Conservation (phyloP, 495 filamentous ascomycete species). For the Neohortaea acidophila region DNA sequence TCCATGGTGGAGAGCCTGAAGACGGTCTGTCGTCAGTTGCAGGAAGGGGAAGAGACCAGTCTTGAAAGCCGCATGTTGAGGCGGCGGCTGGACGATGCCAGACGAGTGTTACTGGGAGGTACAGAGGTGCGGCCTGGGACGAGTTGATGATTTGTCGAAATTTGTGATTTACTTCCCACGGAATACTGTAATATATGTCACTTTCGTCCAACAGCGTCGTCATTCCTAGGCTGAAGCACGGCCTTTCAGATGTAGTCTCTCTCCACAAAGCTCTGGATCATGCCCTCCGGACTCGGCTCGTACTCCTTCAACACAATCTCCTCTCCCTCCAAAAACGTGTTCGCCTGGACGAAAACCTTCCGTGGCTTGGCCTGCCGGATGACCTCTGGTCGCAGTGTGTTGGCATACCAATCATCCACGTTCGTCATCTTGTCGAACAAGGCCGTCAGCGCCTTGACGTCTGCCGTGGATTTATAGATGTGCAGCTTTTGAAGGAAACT, state of each 20-base stretch:
- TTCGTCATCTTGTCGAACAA: slow-evolving; percentile 71
- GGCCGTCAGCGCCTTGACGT: slow-evolving; percentile 54
- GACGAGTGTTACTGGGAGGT: slow-evolving; percentile 51
- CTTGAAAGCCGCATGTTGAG: slow-evolving; percentile 48
- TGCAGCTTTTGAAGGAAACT: slow-evolving; percentile 84
- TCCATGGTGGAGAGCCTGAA: slow-evolving; percentile 58
- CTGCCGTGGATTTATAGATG: slow-evolving; percentile 81
- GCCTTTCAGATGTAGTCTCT: slow-evolving; percentile 36
- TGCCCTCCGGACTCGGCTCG: slow-evolving; percentile 65
- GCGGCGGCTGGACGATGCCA: slow-evolving; percentile 56
- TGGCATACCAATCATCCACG: slow-evolving; percentile 68
- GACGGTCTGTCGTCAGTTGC: slow-evolving; percentile 50
- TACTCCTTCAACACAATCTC: slow-evolving; percentile 76
- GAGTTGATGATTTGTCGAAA: no score
- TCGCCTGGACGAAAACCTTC: slow-evolving; percentile 93
- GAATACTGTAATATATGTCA: no score
- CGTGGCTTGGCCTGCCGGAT: slow-evolving; percentile 75
- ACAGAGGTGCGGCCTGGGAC: slow-evolving; percentile 19
- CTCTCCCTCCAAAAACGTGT: slow-evolving; percentile 54
- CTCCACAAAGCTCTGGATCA: slow-evolving; percentile 85
- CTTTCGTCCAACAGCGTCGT: no score
- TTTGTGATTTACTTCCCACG: no score
- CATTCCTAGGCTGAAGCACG: no score
- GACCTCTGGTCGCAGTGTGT: slow-evolving; percentile 61
- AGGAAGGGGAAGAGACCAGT: slow-evolving; percentile 42